These are phyloP conservation scores for Metschnikowia matae DNA, from an alignment of 805 yeast species.

Conservation along the genomic window DNA sequence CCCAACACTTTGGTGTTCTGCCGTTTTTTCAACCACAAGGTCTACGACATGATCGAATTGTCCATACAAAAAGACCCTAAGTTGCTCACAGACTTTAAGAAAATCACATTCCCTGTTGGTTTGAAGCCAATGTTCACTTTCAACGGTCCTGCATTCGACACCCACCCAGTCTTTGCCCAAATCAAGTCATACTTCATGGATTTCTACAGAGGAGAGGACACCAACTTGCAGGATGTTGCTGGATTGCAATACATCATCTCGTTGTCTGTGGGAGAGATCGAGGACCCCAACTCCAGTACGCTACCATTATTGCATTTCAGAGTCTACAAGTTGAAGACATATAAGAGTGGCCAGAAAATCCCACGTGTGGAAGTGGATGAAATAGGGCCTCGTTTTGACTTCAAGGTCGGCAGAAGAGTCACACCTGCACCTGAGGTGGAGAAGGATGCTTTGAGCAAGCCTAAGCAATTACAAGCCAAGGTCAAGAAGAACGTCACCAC, in stretches of 20 bases:
- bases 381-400: slow-evolving; percentile 93
- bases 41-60: slow-evolving; percentile 93
- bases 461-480: slow-evolving; percentile 77
- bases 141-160: slow-evolving; percentile 88
- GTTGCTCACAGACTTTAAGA: slow-evolving; percentile 74
- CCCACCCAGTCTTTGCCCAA: slow-evolving; percentile 81
- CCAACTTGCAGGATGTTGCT: slow-evolving; percentile 85
- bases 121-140: slow-evolving; percentile 91
- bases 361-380: slow-evolving; percentile 95
- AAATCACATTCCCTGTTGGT: slow-evolving; percentile 78
- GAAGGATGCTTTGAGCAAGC: slow-evolving; percentile 79
- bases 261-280: slow-evolving; percentile 68
- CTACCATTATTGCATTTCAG: slow-evolving; percentile 85
- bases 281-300: slow-evolving; percentile 65
- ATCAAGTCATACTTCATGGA: slow-evolving; percentile 86
- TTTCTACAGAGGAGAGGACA: slow-evolving; percentile 81
- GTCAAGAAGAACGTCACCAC: slow-evolving; percentile 84
- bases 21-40: slow-evolving; percentile 84
- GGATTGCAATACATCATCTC: slow-evolving; percentile 91
- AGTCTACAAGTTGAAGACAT: slow-evolving; percentile 82
- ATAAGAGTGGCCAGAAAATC: slow-evolving; percentile 75
- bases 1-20: slow-evolving; percentile 86
- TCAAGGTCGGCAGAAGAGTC: slow-evolving; percentile 83
- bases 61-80: slow-evolving; percentile 62
- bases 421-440: slow-evolving; percentile 81